Evolutionary conservation across 768 basidiomycete species (phyloP).

Genomic region (Pleurotus citrinopileatus): DNA sequence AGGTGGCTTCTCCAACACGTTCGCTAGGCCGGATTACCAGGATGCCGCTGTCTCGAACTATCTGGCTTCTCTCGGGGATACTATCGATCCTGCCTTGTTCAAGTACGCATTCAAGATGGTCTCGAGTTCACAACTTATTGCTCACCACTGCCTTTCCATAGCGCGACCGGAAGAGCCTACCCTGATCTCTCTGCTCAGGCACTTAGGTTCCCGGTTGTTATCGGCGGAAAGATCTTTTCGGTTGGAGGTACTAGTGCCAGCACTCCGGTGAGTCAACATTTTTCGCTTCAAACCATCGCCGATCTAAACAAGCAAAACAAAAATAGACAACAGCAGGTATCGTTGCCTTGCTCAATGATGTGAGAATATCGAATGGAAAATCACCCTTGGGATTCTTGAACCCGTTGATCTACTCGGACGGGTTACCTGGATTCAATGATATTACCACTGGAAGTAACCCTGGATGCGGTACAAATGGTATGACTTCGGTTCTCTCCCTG

Average conservation of each 20-base stretch:
- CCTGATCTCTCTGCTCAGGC: conserved; percentile 19
- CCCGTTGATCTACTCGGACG: conserved; percentile 50
- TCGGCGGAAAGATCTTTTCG: conserved; percentile 3
- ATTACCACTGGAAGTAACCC: conserved; percentile 52
- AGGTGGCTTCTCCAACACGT: conserved; percentile 26
- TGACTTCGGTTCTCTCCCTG: conserved; percentile 14
- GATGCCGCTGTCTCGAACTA: conserved; percentile 17
- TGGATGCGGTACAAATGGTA: conserved; percentile 58
- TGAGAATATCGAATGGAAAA: conserved; percentile 38
- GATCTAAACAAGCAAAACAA: no score
- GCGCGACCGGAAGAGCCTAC: conserved; percentile 16
- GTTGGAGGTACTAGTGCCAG: conserved; percentile 40
- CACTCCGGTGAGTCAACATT: conserved; percentile 7
- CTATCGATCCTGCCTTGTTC: conserved; percentile 12
- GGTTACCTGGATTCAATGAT: conserved; percentile 45
- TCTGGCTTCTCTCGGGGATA: conserved; percentile 13
- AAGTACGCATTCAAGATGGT: conserved; percentile 9
- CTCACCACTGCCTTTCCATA: conserved; percentile 15
- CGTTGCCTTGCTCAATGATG: conserved; percentile 61
- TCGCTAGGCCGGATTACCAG: conserved; percentile 24
- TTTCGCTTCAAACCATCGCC: not conserved
- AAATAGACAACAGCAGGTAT: conserved; percentile 57
- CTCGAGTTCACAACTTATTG: not conserved
- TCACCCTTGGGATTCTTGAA: conserved; percentile 61
- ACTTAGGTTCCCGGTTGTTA: conserved; percentile 8